Evolutionary conservation across 495 filamentous ascomycete species (phyloP), one percentile per base, ranked within the genome.

Genomic region (Annulohypoxylon nitens): DNA sequence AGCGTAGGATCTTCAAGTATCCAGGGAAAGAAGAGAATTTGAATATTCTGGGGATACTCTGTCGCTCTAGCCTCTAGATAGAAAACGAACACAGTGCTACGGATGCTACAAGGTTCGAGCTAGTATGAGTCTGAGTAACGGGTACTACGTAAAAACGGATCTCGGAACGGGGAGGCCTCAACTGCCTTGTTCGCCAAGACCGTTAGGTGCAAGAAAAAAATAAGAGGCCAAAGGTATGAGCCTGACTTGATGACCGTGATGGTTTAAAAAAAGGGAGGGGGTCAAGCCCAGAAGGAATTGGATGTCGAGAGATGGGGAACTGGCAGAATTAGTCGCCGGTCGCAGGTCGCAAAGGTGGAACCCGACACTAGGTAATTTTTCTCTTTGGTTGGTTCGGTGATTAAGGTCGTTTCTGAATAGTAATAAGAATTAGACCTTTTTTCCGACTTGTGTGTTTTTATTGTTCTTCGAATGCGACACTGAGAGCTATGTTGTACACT

Each of bases 101-200:
- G 11, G 36, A 37, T 18, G 18, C n/a, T 30, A 26, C 25, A 58
- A 16, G 39, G 54, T 58, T 58, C 34, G 10, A 58, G 33, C 54
- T 54, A 54, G 50, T 54, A 51, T 51, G 48, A 51, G 48, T 51
- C 23, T 51, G 23, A 23, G 20, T 55, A 59, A 34, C 10, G 54
- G 23, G 4, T 53, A 16, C 2, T 45, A 61, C 37, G 50, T 20
- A 60, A 55, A 69, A 50, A 65, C 57, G 71, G 61, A 43, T 67
- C 57, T 70, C 71, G 71, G 67, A 67, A 74, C 39, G 60, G 57
- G 72, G 72, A 75, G 72, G 72, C 72, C 72, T 75, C 72, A 64
- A 7, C 18, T 67, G 16, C 26, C 47, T 68, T 71, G 37, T 30
- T 75, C 54, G 72, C 72, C 72, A 75, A 75, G 72, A 68, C 41